Percentiles rank a stretch among this genome's conserved stretches.
phyloP scores from a whole-genome alignment of 768 basidiomycete species.

The Aureoboletus auriporus region DNA sequence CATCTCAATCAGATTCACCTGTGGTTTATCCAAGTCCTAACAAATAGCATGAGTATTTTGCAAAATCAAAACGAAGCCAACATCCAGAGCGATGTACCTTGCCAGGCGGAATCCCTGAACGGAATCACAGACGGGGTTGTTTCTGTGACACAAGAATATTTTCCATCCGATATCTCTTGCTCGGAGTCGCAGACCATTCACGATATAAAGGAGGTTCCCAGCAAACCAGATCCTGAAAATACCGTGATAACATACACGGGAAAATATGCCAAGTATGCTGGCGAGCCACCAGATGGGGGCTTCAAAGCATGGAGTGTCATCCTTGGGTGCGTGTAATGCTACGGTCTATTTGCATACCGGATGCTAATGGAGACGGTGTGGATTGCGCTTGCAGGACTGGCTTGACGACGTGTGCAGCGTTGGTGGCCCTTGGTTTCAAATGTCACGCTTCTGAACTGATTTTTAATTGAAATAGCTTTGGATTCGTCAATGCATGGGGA shows the following conservation, averaged over 20 bases:
- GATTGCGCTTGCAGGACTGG: constrained; percentile 5
- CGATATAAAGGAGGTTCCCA: background rate
- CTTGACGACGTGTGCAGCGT: constrained; percentile 39
- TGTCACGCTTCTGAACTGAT: background rate
- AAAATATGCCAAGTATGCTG: constrained; percentile 16
- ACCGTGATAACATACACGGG: background rate
- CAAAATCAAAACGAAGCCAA: background rate
- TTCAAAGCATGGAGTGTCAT: constrained; percentile 30
- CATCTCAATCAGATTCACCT: too few relatives aligned
- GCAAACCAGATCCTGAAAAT: constrained; percentile 6
- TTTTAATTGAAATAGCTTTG: constrained; percentile 40
- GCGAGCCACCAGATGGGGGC: constrained; percentile 27
- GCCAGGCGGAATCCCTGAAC: background rate
- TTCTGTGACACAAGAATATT: too few relatives aligned
- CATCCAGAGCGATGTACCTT: background rate
- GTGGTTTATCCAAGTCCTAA: background rate
- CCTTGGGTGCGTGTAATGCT: constrained; percentile 17
- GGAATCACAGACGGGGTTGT: too few relatives aligned
- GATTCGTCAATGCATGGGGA: constrained; percentile 72
- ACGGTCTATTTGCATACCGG: too few relatives aligned
- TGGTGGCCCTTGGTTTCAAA: constrained; percentile 5
- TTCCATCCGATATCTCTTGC: too few relatives aligned
- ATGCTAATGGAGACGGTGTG: background rate
- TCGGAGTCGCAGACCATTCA: constrained; percentile 8
- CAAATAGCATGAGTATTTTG: background rate